A percentile compares a stretch with the other conserved stretches of the same genome.
These are phyloP conservation scores for Trichoderma sp. DNA, from an alignment of 2,329 filamentous ascomycete genomes.

Conservation along the genomic window DNA sequence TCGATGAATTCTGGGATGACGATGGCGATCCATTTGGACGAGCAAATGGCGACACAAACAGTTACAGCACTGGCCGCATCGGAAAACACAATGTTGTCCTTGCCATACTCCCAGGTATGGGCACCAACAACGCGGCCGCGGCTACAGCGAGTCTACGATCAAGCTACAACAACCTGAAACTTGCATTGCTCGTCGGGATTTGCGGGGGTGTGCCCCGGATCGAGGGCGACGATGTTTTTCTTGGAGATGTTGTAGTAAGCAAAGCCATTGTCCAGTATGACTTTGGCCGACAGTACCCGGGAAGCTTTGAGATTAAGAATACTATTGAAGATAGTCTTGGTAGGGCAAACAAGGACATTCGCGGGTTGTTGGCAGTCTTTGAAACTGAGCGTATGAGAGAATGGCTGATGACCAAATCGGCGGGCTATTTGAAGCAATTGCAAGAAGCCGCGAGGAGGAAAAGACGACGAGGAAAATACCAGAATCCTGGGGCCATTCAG, in stretches of 20 bases:
- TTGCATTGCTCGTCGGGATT: conserved; percentile 40
- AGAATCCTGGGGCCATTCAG: conserved; percentile 28
- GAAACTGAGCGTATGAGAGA: conserved; percentile 23
- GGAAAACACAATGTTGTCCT: conserved; percentile 32
- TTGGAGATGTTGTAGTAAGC: conserved; percentile 38
- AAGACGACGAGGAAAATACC: conserved; percentile 20
- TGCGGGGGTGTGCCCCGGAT: conserved; percentile 39
- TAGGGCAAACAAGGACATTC: conserved; percentile 31
- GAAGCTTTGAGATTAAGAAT: conserved; percentile 28
- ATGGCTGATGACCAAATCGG: conserved; percentile 17
- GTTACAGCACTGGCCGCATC: conserved; percentile 32
- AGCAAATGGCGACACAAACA: conserved; percentile 29
- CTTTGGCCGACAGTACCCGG: conserved; percentile 28
- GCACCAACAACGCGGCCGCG: conserved; percentile 30
- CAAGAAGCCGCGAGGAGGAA: conserved; percentile 21
- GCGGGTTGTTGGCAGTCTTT: conserved; percentile 27
- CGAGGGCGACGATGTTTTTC: conserved; percentile 19
- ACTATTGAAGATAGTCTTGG: conserved; percentile 29
- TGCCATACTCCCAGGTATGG: conserved; percentile 29
- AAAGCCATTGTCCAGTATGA: conserved; percentile 32
- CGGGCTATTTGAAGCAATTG: conserved; percentile 22
- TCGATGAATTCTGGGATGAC: conserved; percentile 32
- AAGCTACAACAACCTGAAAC: conserved; percentile 35
- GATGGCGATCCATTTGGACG: conserved; percentile 25
- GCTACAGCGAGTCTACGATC: conserved; percentile 30